These are phyloP conservation scores for Astraeus odoratus DNA, from an alignment of 768 basidiomycete genomes.

Conservation along the genomic window DNA sequence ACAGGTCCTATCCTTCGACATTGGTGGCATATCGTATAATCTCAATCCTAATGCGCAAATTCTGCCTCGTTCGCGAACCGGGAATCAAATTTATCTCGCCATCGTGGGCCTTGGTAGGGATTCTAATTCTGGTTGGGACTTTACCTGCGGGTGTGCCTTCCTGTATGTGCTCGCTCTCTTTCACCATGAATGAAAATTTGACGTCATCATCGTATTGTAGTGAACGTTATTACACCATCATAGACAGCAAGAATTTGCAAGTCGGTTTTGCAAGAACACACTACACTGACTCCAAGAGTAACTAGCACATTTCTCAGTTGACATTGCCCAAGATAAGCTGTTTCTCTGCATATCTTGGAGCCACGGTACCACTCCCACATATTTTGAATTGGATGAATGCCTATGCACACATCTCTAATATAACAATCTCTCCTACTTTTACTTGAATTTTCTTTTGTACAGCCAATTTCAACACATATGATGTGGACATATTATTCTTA, in stretches of 20 bases:
- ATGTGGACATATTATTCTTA: too few relatives aligned
- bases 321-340: too few relatives aligned
- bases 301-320: too few relatives aligned
- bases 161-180: constrained; percentile 6
- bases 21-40: constrained; percentile 14
- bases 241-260: constrained; percentile 30
- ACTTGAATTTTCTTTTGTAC: too few relatives aligned
- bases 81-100: constrained; percentile 22
- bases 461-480: too few relatives aligned
- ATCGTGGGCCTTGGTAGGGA: constrained; percentile 14
- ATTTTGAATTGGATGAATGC: too few relatives aligned
- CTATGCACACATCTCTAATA: too few relatives aligned
- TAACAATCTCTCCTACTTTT: too few relatives aligned
- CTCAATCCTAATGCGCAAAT: constrained; percentile 25
- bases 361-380: too few relatives aligned
- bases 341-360: too few relatives aligned
- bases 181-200: background rate
- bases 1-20: constrained; percentile 20
- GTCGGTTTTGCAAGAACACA: constrained; percentile 36
- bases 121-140: constrained; percentile 14
- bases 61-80: constrained; percentile 26
- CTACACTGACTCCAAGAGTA: constrained; percentile 20
- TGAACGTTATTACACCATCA: constrained; percentile 39
- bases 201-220: constrained; percentile 4
- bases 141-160: constrained; percentile 16